Evolutionary conservation across 2,329 filamentous ascomycete species (phyloP).

Genomic region (Aschersonia sp.): DNA sequence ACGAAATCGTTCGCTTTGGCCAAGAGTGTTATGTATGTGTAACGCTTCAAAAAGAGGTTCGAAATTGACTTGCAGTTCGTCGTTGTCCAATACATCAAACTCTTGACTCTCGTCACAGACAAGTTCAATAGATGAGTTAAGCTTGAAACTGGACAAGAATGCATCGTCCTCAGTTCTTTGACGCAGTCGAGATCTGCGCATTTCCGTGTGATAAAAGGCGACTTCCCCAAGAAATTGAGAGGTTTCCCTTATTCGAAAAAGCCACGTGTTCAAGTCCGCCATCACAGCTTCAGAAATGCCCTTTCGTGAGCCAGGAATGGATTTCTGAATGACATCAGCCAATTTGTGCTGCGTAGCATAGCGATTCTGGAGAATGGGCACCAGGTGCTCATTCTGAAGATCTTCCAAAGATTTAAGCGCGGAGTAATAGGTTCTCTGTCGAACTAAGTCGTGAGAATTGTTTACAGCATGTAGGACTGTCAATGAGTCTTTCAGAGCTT

Average conservation of each 20-base stretch:
- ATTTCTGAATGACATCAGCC: slow-evolving; percentile 90
- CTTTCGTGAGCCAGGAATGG: slow-evolving; percentile 82
- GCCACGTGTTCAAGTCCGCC: slow-evolving; percentile 92
- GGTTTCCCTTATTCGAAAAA: slow-evolving; percentile 87
- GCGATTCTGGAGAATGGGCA: slow-evolving; percentile 57
- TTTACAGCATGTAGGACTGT: slow-evolving; percentile 89
- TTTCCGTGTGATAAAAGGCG: slow-evolving; percentile 89
- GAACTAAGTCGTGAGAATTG: slow-evolving; percentile 80
- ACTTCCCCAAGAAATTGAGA: slow-evolving; percentile 94
- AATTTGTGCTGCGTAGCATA: slow-evolving; percentile 92
- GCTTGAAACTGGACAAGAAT: slow-evolving; percentile 68
- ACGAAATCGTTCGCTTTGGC: slow-evolving; percentile 82
- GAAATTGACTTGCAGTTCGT: slow-evolving; percentile 90
- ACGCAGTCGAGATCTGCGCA: slow-evolving; percentile 69
- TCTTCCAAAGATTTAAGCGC: slow-evolving; percentile 90
- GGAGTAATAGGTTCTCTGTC: slow-evolving; percentile 89
- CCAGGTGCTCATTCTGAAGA: slow-evolving; percentile 84
- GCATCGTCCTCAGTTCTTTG: slow-evolving; percentile 64
- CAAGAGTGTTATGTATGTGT: slow-evolving; percentile 90
- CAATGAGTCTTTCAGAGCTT: slow-evolving; percentile 78
- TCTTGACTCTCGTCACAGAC: slow-evolving; percentile 93
- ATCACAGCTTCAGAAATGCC: slow-evolving; percentile 94
- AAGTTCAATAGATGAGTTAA: slow-evolving; percentile 92
- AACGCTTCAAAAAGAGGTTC: slow-evolving; percentile 87
- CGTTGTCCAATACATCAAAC: slow-evolving; percentile 89